Percentiles rank a stretch among this genome's conserved stretches.
Evolutionary conservation across 139 green algal genomes (phyloP).

Genomic region (Volvox reticuliferus): DNA sequence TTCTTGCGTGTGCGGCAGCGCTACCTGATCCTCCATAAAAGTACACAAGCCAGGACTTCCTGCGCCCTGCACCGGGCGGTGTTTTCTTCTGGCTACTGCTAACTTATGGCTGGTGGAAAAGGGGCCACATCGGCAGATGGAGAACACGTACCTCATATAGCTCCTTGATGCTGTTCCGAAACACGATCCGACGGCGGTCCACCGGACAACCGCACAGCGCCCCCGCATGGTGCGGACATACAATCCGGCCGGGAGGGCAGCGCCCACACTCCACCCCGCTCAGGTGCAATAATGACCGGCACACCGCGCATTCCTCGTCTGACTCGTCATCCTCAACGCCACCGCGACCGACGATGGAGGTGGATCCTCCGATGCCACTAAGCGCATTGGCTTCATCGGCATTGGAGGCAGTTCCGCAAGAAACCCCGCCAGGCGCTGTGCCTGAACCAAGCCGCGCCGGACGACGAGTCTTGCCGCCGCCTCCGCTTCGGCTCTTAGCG

Average conservation of each 20-base stretch:
- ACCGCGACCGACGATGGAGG: too few species aligned
- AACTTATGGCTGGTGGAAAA: too few species aligned
- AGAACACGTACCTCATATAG: constrained; percentile 60
- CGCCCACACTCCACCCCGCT: constrained; percentile 76
- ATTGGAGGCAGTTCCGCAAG: neutral
- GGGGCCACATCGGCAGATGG: neutral
- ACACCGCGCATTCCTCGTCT: constrained; percentile 40
- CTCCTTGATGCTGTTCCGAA: constrained; percentile 76
- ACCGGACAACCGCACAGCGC: constrained; percentile 82
- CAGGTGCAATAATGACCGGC: constrained; percentile 46
- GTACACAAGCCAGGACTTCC: too few species aligned
- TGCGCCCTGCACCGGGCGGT: too few species aligned
- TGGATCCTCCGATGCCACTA: neutral
- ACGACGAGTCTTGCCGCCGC: neutral
- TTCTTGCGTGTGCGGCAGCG: too few species aligned
- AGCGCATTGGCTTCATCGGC: neutral
- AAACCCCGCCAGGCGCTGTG: too few species aligned
- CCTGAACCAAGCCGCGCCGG: neutral
- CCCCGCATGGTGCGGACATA: constrained; percentile 72
- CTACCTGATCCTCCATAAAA: too few species aligned
- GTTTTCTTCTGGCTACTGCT: too few species aligned
- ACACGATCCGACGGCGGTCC: constrained; percentile 70
- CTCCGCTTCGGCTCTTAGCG: neutral
- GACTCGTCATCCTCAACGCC: neutral
- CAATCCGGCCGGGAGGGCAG: constrained; percentile 59